These are phyloP conservation scores for Alternaria triticina DNA, from an alignment of 2,329 filamentous ascomycete species.

Conservation along the genomic window DNA sequence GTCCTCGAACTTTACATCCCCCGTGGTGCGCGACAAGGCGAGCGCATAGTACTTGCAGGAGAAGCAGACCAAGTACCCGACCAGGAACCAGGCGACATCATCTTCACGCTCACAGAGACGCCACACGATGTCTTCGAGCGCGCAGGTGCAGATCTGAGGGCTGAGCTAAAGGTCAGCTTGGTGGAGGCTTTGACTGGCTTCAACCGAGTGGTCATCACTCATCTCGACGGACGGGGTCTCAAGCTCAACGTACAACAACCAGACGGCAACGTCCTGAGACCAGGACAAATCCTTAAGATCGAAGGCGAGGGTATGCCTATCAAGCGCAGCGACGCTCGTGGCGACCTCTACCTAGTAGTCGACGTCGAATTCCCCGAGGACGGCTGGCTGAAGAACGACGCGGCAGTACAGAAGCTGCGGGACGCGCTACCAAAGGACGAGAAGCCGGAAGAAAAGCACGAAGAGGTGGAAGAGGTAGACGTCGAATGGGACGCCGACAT, in stretches of 20 bases:
- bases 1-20: slow-evolving; percentile 96
- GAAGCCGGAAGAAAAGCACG: slow-evolving; percentile 64
- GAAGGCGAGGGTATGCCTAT: slow-evolving; percentile 91
- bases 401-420: slow-evolving; percentile 71
- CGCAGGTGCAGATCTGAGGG: slow-evolving; percentile 82
- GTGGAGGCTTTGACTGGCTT: slow-evolving; percentile 88
- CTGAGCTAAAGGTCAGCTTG: slow-evolving; percentile 80
- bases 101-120: slow-evolving; percentile 85
- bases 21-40: slow-evolving; percentile 77
- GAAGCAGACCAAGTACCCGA: slow-evolving; percentile 93
- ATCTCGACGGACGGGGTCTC: slow-evolving; percentile 92
- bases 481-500: slow-evolving; percentile 84
- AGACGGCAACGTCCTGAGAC: slow-evolving; percentile 77
- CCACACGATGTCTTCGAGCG: slow-evolving; percentile 82
- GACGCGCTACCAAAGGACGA: slow-evolving; percentile 74
- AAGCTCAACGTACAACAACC: slow-evolving; percentile 75
- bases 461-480: slow-evolving; percentile 82
- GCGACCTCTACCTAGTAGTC: slow-evolving; percentile 86
- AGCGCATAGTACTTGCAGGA: slow-evolving; percentile 87
- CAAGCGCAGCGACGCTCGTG: slow-evolving; percentile 82
- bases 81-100: slow-evolving; percentile 87
- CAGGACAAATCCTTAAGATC: slow-evolving; percentile 85
- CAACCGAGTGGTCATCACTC: slow-evolving; percentile 85
- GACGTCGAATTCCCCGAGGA: slow-evolving; percentile 89
- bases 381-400: slow-evolving; percentile 76